phyloP scores from a whole-genome alignment of 257 asterid species.

The Scutellaria baicalensis region DNA sequence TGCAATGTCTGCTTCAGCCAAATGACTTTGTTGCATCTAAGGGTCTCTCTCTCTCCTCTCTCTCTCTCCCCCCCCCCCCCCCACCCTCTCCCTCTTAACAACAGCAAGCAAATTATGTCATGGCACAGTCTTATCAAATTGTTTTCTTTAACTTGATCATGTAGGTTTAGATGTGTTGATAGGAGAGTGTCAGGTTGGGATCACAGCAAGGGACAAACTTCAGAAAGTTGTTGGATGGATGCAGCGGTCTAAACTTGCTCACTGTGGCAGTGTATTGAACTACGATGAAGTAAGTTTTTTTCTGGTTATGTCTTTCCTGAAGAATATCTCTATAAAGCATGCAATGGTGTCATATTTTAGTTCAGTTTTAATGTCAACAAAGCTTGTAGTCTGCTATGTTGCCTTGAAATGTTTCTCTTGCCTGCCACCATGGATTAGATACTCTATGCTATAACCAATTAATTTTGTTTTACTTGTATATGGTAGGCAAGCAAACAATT shows the following conservation, averaged over 20 bases:
- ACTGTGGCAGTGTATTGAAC: conserved; percentile 36
- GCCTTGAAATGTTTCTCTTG: background rate
- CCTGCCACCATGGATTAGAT: too few species aligned
- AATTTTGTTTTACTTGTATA: background rate
- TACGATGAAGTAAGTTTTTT: conserved; percentile 34
- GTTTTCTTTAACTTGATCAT: background rate
- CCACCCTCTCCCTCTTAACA: too few species aligned
- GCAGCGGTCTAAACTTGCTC: conserved; percentile 42
- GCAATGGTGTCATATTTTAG: background rate
- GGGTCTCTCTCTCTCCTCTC: conserved; percentile 28
- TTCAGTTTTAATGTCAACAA: background rate
- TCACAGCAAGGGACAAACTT: conserved; percentile 44
- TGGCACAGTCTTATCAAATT: background rate
- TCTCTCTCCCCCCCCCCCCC: too few species aligned
- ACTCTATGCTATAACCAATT: background rate
- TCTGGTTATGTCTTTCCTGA: background rate
- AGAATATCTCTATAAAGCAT: background rate
- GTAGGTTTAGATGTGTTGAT: conserved; percentile 40
- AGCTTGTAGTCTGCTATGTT: background rate
- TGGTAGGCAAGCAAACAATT: background rate
- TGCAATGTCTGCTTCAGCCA: conserved; percentile 39
- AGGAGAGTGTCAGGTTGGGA: conserved; percentile 33
- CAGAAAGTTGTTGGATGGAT: conserved; percentile 55
- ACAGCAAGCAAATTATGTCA: background rate
- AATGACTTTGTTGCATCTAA: conserved; percentile 35